Conservation (phyloP, 1,284 basidiomycete species). For the Boletellus deceptivus region DNA sequence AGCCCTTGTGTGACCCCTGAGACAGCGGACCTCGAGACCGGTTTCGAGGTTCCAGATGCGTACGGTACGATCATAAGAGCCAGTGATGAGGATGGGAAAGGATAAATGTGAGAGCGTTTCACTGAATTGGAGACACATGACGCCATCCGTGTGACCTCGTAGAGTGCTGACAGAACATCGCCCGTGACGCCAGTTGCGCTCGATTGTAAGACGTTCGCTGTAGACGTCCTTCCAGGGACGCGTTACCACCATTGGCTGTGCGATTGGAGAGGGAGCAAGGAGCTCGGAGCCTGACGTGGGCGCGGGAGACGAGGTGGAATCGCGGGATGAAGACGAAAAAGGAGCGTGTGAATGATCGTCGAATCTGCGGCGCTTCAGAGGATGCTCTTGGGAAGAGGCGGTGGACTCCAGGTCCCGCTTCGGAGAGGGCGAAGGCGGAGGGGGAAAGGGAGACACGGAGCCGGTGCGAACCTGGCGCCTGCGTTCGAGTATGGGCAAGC, state of each 20-base stretch:
- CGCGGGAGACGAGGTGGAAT: constrained; percentile 18
- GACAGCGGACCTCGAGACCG: constrained; percentile 77
- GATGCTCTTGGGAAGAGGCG: constrained; percentile 26
- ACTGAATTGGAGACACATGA: constrained; percentile 97
- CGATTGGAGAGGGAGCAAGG: constrained; percentile 7
- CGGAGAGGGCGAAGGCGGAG: constrained; percentile 21
- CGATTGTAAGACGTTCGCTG: constrained; percentile 92
- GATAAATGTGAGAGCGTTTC: constrained; percentile 83
- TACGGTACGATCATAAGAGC: constrained; percentile 94
- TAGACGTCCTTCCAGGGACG: constrained; percentile 99
- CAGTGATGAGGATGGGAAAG: constrained; percentile 95
- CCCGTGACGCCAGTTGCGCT: constrained; percentile 96
- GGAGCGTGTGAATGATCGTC: constrained; percentile 12
- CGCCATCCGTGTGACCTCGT: constrained; percentile 91
- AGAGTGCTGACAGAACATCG: constrained; percentile 83
- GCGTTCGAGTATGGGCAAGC: constrained; percentile 87
- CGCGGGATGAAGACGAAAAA: constrained; percentile 1
- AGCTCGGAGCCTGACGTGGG: constrained; percentile 14
- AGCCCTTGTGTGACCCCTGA: constrained; percentile 89
- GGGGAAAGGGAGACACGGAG: constrained; percentile 35
- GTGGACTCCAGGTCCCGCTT: constrained; percentile 42
- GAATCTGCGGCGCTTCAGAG: constrained; percentile 55
- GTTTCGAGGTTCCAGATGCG: constrained; percentile 98
- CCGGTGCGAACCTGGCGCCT: constrained; percentile 46
- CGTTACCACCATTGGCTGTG: constrained; percentile 43